These are phyloP conservation scores for Diplodia intermedia DNA, from an alignment of 2,329 filamentous ascomycete species.

Conservation along the genomic window DNA sequence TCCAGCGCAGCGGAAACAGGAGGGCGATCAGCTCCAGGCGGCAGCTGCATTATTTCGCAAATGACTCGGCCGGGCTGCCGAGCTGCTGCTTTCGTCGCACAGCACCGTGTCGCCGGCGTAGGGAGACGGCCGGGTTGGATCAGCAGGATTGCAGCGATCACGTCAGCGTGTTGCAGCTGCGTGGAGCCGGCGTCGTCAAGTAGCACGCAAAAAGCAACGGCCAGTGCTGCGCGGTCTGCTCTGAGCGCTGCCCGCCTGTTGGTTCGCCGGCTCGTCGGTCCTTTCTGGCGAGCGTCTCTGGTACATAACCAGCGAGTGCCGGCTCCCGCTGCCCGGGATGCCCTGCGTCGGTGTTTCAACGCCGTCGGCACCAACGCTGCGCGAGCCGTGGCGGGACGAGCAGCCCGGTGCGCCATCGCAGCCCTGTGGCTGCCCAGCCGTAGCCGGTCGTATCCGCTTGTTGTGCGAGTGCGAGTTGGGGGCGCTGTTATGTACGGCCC, in stretches of 20 bases:
- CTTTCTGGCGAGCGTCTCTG: neutral
- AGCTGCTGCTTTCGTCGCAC: slow-evolving; percentile 22
- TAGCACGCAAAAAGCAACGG: slow-evolving; percentile 18
- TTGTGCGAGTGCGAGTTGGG: neutral
- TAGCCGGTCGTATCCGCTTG: slow-evolving; percentile 1
- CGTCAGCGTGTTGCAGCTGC: slow-evolving; percentile 23
- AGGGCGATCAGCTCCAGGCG: slow-evolving; percentile 23
- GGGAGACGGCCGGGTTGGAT: slow-evolving; percentile 22
- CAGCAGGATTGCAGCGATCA: slow-evolving; percentile 21
- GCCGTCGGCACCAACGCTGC: neutral
- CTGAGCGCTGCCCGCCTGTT: neutral
- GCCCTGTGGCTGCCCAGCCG: neutral
- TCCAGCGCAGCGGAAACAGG: slow-evolving; percentile 26
- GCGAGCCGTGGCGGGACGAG: neutral
- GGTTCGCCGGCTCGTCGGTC: neutral
- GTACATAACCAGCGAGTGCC: neutral
- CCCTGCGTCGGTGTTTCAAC: slow-evolving; percentile 16
- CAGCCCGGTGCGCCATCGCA: slow-evolving; percentile 3
- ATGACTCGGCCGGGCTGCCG: slow-evolving; percentile 28
- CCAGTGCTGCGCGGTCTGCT: neutral
- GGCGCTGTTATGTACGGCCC: neutral
- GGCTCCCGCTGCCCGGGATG: neutral
- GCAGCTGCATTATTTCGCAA: slow-evolving; percentile 24
- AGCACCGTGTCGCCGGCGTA: neutral
- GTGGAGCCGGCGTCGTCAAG: slow-evolving; percentile 9